Evolutionary conservation across 192 early-diverging fungal genomes (phyloP), one percentile per base, ranked within the genome.

Genomic region (Coemansia sp.): DNA sequence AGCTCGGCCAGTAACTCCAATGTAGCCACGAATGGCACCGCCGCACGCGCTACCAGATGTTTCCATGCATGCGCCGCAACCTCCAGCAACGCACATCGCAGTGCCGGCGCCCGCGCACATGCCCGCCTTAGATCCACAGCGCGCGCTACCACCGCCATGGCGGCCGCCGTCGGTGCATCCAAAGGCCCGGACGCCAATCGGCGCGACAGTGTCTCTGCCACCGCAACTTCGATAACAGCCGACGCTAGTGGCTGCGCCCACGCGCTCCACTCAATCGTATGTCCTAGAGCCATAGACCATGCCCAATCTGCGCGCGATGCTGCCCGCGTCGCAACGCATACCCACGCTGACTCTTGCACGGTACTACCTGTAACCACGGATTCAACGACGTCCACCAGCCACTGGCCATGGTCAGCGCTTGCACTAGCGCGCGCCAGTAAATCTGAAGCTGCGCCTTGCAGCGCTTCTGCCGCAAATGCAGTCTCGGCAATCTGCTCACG

Each of bases 1-100:
- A 82, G 71, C 72, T 77, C 74, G 10, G 64, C 59, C 6, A 74
- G 55, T 25, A 82, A 53, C 75, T 82, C 80, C 29, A 82, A 55
- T 19, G 51, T 63, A 0, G 63, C 67, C 0, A 71, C 54, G 17
- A 71, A 21, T 2, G 58, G 59, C 20, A 60, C 11, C 0, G 39
- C 51, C 42, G 46, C 24, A 21, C 59, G 25, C 11, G 55, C 65
- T 24, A 55, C 51, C 2, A 52, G 23, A 17, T 53, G 55, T 5
- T 7, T 39, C 24, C 64, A 50, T 10, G 14, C 39, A 46, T 58
- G 70, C 1, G 55, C 53, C 4, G 61, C 65, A 0, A 54, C 32
- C 20, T 68, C 78, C 39, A 76, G 25, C 51, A 81, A 61, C 14
- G 70, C 63, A 27, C 74, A 69, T 7, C 63, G 71, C 66, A 82